phyloP scores from a whole-genome alignment of 768 basidiomycete genomes.

The Pulveroboletus sp. region DNA sequence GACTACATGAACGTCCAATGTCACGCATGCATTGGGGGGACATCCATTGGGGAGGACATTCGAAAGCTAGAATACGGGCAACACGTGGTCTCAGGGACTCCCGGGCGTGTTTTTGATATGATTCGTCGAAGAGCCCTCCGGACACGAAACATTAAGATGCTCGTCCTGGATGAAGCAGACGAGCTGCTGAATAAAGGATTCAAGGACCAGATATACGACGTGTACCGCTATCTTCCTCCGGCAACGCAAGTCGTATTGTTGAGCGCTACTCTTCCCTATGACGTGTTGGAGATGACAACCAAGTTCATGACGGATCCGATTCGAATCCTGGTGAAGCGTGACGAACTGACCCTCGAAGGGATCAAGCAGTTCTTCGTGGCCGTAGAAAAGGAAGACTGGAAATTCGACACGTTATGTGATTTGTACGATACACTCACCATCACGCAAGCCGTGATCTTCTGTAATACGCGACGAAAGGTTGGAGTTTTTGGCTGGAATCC shows the following conservation, averaged over 20 bases:
- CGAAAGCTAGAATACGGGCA: conserved; percentile 96
- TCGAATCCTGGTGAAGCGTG: conserved; percentile 97
- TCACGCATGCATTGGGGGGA: conserved; percentile 97
- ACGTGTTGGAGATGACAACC: conserved; percentile 98
- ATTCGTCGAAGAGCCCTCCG: conserved; percentile 90
- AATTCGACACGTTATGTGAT: conserved; percentile 96
- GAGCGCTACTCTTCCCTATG: conserved; percentile 93
- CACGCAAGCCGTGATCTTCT: conserved; percentile 99
- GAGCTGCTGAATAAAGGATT: conserved; percentile 97
- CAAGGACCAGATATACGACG: conserved; percentile 99
- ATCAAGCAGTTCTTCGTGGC: conserved; percentile 98
- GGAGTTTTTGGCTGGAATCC: conserved; percentile 12
- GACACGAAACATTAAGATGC: conserved; percentile 97
- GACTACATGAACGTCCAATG: conserved; percentile 99
- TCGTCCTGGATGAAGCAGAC: conserved; percentile 92
- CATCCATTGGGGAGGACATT: conserved; percentile 96
- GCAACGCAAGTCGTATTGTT: conserved; percentile 96
- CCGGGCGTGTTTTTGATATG: conserved; percentile 99
- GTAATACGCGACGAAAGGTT: conserved; percentile 96
- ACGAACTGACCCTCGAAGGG: conserved; percentile 94
- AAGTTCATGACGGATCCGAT: conserved; percentile 99
- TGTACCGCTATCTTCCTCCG: conserved; percentile 95
- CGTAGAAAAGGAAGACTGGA: conserved; percentile 99
- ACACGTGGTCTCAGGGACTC: conserved; percentile 95
- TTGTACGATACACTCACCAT: conserved; percentile 98